Base-by-base conservation (phyloP, 441 rosid species). In the Mallotus japonicus region DNA sequence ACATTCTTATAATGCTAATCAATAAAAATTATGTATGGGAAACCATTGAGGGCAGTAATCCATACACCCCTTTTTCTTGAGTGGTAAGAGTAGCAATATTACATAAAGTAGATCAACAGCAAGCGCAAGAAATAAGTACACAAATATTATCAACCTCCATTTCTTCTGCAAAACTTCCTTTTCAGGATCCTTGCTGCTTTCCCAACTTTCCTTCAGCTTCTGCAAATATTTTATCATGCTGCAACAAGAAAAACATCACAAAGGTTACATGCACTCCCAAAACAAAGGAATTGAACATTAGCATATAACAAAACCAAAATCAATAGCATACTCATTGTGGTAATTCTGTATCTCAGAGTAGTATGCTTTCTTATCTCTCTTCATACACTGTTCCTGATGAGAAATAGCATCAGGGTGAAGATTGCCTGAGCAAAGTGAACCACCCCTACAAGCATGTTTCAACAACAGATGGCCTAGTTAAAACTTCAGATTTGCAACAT, bases 351-450 rank as follows among this genome's bases (percentile, higher is more conserved):
- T 80, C 67, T 90, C 85, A 32, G 75, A 80, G 79, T 86, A 87
- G 77, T 91, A 85, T 71, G 78, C 82, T 74, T 78, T 86, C 77
- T 86, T 90, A 67, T 72, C 80, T 56, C 72, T 81, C 85, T 86
- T 90, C 73, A 87, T 73, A 70, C 72, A 32, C 66, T 72, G 81
- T 76, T 91, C 98, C 63, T 62, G 83, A 66, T 51, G 83, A 73
- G 86, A 77, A 62, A 93, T 79, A 53, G 81, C 82, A 86, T 95
- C 99, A 73, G 98, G 99, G 72, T 95, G 99, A 74, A 85, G 85
- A 80, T 80, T 79, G 19, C 97, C 89, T 28, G 89, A 89, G 77
- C 91, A 88, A 80, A 95, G 86, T 67, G 88, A 84, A 75, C 77
- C 78, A 70, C 92, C 86, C 99, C 99, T 95, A 92, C 82, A 86